Evolutionary conservation across 2,329 filamentous ascomycete species (phyloP).

Genomic region (Fusarium chuoi): DNA sequence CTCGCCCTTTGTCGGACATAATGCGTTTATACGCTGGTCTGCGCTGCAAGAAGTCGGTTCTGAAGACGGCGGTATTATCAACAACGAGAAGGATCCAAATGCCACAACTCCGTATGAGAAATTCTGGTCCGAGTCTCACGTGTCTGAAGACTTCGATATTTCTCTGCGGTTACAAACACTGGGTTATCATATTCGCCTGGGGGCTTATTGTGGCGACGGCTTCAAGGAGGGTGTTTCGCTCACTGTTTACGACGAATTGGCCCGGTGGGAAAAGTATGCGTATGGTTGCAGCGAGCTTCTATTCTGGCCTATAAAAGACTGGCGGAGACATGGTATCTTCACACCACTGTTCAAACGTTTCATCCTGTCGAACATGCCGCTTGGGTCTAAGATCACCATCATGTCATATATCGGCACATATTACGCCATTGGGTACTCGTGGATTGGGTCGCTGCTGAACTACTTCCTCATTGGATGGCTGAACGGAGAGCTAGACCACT

Average conservation of each 20-base stretch:
- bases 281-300: constrained; percentile 77
- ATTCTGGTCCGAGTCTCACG: constrained; percentile 79
- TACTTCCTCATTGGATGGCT: constrained; percentile 77
- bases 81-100: not conserved
- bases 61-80: constrained; percentile 53
- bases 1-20: constrained; percentile 81
- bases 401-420: constrained; percentile 44
- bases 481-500: constrained; percentile 72
- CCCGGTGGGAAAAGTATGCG: constrained; percentile 78
- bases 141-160: constrained; percentile 78
- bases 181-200: constrained; percentile 76
- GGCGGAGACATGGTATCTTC: not conserved
- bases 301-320: constrained; percentile 69
- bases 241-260: constrained; percentile 77
- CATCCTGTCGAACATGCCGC: not conserved
- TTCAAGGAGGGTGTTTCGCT: constrained; percentile 80
- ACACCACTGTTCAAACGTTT: not conserved
- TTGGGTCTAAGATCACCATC: constrained; percentile 38
- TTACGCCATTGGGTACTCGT: constrained; percentile 69
- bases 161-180: constrained; percentile 74
- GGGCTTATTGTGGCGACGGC: constrained; percentile 72
- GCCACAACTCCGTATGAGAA: constrained; percentile 47
- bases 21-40: constrained; percentile 76
- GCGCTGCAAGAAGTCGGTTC: constrained; percentile 19
- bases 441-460: constrained; percentile 71